Conservation (phyloP, 2,329 filamentous ascomycete genomes). For the Akanthomyces muscarius region DNA sequence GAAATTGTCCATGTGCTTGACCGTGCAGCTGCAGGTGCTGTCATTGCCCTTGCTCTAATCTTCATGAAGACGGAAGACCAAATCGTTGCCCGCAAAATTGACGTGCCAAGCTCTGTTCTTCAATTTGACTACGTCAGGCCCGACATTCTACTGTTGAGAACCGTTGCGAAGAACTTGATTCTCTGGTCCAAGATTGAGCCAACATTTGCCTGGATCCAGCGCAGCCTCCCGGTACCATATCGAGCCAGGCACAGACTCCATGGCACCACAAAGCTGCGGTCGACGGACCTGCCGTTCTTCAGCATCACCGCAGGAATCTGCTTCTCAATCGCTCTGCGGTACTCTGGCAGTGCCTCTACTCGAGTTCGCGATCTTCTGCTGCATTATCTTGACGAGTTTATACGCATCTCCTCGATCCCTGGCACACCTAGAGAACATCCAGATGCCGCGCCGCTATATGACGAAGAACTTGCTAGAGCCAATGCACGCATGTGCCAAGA, state of each 20-base stretch:
- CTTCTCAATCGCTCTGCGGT: constrained; percentile 71
- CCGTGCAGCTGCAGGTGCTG: constrained; percentile 87
- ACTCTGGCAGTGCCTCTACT: constrained; percentile 66
- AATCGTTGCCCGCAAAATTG: constrained; percentile 83
- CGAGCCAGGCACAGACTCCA: constrained; percentile 57
- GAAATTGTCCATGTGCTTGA: constrained; percentile 91
- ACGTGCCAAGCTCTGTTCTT: constrained; percentile 82
- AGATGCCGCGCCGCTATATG: constrained; percentile 56
- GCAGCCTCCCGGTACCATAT: constrained; percentile 69
- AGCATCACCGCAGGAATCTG: constrained; percentile 88
- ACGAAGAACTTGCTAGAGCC: constrained; percentile 75
- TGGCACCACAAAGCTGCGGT: constrained; percentile 60
- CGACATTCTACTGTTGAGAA: constrained; percentile 85
- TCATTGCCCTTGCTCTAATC: constrained; percentile 83
- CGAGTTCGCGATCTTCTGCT: constrained; percentile 77
- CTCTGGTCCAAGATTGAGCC: constrained; percentile 84
- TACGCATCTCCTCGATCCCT: constrained; percentile 65
- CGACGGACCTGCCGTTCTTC: constrained; percentile 85
- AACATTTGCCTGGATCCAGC: constrained; percentile 68
- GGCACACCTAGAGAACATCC: constrained; percentile 27
- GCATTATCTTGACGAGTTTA: constrained; percentile 81
- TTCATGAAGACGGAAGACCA: constrained; percentile 96
- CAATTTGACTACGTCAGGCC: constrained; percentile 96
- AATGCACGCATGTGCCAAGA: constrained; percentile 91
- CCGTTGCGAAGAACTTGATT: constrained; percentile 84